Evolutionary conservation across 768 basidiomycete species (phyloP).

Genomic region (Trametes sanguinea): DNA sequence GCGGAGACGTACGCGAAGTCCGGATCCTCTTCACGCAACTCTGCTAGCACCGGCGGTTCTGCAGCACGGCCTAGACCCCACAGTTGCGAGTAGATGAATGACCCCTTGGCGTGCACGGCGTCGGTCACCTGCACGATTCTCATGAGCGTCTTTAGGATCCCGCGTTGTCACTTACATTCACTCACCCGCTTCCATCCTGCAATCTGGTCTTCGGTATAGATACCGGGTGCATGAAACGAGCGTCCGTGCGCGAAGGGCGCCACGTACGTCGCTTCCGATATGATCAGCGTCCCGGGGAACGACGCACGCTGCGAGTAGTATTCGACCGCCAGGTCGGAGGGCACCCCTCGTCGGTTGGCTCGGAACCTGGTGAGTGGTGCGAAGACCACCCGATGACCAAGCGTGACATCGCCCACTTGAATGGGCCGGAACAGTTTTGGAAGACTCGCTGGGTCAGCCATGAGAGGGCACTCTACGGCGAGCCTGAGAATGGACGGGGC

Average conservation of each 20-base stretch:
- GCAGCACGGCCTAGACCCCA: slow-evolving; percentile 55
- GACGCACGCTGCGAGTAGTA: slow-evolving; percentile 42
- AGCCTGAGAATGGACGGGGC: too few species aligned
- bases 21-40: slow-evolving; percentile 39
- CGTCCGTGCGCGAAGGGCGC: not conserved
- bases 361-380: slow-evolving; percentile 40
- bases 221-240: not conserved
- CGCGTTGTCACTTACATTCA: too few species aligned
- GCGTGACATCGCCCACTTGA: slow-evolving; percentile 31
- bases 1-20: slow-evolving; percentile 1
- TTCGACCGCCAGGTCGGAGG: slow-evolving; percentile 34
- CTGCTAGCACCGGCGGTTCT: slow-evolving; percentile 11
- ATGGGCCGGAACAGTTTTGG: slow-evolving; percentile 36
- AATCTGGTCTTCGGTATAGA: slow-evolving; percentile 2
- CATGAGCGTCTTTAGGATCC: too few species aligned
- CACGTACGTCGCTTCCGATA: slow-evolving; percentile 43
- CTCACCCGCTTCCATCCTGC: slow-evolving; percentile 7
- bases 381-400: slow-evolving; percentile 40
- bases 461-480: too few species aligned
- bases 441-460: too few species aligned
- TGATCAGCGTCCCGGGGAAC: slow-evolving; percentile 43
- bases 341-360: slow-evolving; percentile 31
- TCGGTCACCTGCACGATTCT: slow-evolving; percentile 44
- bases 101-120: slow-evolving; percentile 54
- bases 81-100: slow-evolving; percentile 53